Conservation (phyloP, 208 protist genomes). For the Acanthamoeba sp. region DNA sequence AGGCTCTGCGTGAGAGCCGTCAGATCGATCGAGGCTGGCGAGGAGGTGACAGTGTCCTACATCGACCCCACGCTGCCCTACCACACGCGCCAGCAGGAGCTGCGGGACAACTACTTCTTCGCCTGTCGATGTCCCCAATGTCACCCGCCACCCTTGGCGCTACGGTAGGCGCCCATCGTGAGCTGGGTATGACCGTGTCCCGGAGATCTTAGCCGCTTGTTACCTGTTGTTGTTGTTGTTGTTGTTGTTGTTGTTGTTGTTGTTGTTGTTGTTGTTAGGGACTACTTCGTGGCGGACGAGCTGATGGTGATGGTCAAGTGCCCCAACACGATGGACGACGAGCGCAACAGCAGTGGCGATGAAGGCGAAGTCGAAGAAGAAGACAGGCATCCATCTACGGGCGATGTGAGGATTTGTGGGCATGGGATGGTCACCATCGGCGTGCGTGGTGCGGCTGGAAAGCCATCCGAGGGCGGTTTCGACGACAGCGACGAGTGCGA, state of each 20-base stretch:
- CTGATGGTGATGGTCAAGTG: constrained; percentile 67
- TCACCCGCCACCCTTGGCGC: neutral
- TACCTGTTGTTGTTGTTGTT: neutral
- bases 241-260: neutral
- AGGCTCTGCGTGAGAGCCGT: neutral
- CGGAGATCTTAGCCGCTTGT: no score
- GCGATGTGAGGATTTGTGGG: neutral
- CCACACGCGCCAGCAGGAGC: neutral
- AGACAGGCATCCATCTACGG: neutral
- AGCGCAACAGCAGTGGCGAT: neutral
- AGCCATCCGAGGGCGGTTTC: neutral
- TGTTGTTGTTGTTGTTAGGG: neutral
- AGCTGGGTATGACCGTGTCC: no score
- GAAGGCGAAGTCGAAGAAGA: neutral
- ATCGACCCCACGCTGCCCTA: constrained; percentile 26
- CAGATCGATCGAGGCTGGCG: neutral
- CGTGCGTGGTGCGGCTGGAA: neutral
- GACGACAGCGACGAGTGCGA: neutral
- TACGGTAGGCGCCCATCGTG: neutral
- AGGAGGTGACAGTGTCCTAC: constrained; percentile 21
- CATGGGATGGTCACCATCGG: constrained; percentile 27
- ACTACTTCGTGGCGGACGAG: constrained; percentile 35
- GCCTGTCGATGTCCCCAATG: neutral
- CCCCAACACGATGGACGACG: constrained; percentile 6
- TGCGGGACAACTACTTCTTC: constrained; percentile 26